Evolutionary conservation across 805 yeast species (phyloP), one percentile per base, ranked within the genome.

Genomic region (Aciculoconidium aculeatum): DNA sequence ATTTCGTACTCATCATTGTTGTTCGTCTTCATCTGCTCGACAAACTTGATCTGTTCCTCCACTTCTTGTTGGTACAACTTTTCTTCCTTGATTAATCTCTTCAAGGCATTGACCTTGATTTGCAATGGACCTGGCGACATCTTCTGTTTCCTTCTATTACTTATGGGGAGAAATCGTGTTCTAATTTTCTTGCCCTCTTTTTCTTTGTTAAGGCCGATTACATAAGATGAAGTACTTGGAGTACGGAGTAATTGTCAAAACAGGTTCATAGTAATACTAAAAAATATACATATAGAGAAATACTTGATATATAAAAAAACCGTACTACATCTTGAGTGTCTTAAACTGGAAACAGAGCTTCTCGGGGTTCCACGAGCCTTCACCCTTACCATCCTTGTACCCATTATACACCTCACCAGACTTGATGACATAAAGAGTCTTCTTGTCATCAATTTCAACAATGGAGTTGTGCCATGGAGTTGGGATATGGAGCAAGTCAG

Each of bases 71-170:
- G 58, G 49, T 84, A 85, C 18, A 73, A 60, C 8, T 47, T 47
- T 37, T 77, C 77, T 49, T 86, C 95, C 41, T 81, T 81, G 21
- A 77, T 44, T 10, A 86, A 60, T 37, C 94, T 66, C 36, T 70
- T 67, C 28, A 85, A 61, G 1, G 95, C 87, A 34, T 70, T 74
- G 20, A 71, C 65, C 42, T 82, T 83, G 50, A 85, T 81, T 44
- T 80, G 82, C 22, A 82, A 55, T 36, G 67, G 75, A 2, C 84
- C 62, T 17, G 90, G 92, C 2, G 85, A 67, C 82, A 80, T 80
- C 49, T n/a, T n/a, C n/a, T n/a, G n/a, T 21, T 4, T 7, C 12
- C 12, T 12, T 21, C 23, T 12, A 11, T n/a, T n/a, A n/a, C n/a
- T n/a, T n/a, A n/a, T n/a, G n/a, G n/a, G n/a, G n/a, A n/a, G n/a